phyloP scores from a whole-genome alignment of 225 moss, liverwort and hornwort species.

The Pleurozium schreberi region DNA sequence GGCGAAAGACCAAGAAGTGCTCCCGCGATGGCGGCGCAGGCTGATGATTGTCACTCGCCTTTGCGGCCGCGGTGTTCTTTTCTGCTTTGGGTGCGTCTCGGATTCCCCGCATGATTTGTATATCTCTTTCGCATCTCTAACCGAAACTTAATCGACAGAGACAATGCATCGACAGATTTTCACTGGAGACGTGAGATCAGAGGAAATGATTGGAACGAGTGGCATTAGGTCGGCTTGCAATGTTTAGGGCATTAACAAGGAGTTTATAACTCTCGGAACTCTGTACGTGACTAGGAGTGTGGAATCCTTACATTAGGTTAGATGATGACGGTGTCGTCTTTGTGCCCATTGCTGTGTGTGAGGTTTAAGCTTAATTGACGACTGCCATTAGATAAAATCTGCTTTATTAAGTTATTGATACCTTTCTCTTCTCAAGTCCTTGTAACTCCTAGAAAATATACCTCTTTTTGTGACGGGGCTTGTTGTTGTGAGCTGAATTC shows the following conservation, averaged over 20 bases:
- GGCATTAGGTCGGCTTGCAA: neutral
- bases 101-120: neutral
- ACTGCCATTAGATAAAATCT: neutral
- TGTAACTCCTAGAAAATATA: neutral
- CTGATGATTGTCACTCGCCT: conserved; percentile 61
- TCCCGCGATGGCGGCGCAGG: conserved; percentile 63
- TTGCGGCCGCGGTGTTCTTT: conserved; percentile 61
- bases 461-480: neutral
- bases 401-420: neutral
- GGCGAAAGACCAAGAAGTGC: conserved; percentile 15
- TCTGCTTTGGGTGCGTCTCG: conserved; percentile 63
- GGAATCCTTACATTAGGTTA: neutral
- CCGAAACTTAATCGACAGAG: neutral
- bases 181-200: neutral
- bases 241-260: neutral
- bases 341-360: neutral
- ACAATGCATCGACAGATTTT: neutral
- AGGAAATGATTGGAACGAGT: neutral
- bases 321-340: neutral
- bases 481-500: neutral
- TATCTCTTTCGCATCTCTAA: neutral
- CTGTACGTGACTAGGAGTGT: neutral
- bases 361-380: neutral
- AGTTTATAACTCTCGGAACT: neutral
- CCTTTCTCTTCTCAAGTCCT: neutral